Evolutionary conservation across 768 basidiomycete genomes (phyloP).

Genomic region (Serendipita sp.): DNA sequence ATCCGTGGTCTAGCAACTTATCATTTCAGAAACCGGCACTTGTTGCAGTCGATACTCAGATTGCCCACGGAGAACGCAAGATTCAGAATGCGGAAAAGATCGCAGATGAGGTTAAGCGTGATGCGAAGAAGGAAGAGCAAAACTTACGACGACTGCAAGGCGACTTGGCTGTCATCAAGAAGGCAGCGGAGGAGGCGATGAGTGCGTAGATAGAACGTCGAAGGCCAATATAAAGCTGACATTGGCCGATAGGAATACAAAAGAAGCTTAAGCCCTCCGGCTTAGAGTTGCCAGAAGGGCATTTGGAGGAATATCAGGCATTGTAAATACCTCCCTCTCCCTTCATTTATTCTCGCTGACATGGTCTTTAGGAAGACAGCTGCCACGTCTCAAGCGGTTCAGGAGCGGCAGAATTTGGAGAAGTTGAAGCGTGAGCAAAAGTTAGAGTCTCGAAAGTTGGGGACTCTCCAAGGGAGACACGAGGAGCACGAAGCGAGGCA

Average conservation of each 20-base stretch:
- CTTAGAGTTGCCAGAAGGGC: conserved; percentile 64
- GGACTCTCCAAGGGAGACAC: conserved; percentile 52
- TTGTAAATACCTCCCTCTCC: conserved; percentile 57
- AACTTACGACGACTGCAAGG: conserved; percentile 41
- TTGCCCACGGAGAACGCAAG: conserved; percentile 71
- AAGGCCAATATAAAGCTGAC: neutral
- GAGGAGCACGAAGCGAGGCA: conserved; percentile 46
- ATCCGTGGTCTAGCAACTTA: too few species aligned
- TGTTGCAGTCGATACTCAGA: conserved; percentile 70
- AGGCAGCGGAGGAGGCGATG: conserved; percentile 61
- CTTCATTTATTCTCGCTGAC: neutral
- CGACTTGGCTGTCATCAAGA: conserved; percentile 52
- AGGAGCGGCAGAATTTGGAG: conserved; percentile 78
- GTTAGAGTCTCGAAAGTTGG: conserved; percentile 44
- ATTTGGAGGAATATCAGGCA: conserved; percentile 71
- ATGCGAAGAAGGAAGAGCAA: conserved; percentile 33
- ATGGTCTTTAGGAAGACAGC: conserved; percentile 46
- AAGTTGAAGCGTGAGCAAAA: conserved; percentile 72
- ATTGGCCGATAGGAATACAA: conserved; percentile 43
- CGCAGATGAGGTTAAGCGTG: conserved; percentile 47
- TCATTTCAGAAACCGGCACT: conserved; percentile 66
- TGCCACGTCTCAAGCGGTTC: conserved; percentile 64
- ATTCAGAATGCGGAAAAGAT: conserved; percentile 50
- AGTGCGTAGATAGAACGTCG: conserved; percentile 29
- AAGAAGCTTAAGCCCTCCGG: conserved; percentile 57